phyloP scores from a whole-genome alignment of 768 basidiomycete species.

The Mycena indigotica region DNA sequence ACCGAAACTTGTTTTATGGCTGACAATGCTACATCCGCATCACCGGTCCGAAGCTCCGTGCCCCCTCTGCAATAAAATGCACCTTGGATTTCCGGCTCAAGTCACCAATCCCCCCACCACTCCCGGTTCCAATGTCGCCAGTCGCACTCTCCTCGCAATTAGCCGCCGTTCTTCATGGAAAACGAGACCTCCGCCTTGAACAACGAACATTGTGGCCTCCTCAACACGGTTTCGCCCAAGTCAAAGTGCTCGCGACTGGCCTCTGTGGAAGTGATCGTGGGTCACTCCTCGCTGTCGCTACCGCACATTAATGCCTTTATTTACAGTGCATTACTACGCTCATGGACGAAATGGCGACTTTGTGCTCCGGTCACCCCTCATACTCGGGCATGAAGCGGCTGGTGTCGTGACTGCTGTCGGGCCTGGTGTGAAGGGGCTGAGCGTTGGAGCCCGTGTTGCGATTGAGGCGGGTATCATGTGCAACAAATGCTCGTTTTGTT shows the following conservation, averaged over 20 bases:
- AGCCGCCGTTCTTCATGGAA: constrained; percentile 82
- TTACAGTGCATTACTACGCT: constrained; percentile 84
- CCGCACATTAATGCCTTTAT: constrained; percentile 6
- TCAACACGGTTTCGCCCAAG: constrained; percentile 71
- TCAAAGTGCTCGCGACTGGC: constrained; percentile 80
- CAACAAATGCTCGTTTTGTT: constrained; percentile 69
- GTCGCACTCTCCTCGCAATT: constrained; percentile 55
- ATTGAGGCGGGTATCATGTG: constrained; percentile 94
- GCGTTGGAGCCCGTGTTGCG: constrained; percentile 84
- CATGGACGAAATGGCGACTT: constrained; percentile 94
- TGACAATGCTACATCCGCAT: too few species aligned
- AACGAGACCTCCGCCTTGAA: constrained; percentile 81
- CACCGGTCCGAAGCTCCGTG: too few species aligned
- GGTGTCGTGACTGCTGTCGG: constrained; percentile 86
- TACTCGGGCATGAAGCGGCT: constrained; percentile 93
- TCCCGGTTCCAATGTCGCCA: constrained; percentile 45
- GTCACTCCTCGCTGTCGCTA: constrained; percentile 31
- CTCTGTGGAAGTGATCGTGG: constrained; percentile 89
- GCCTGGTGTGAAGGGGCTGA: constrained; percentile 61
- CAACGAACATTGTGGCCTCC: constrained; percentile 75
- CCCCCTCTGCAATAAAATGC: too few species aligned
- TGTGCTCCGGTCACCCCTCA: constrained; percentile 79
- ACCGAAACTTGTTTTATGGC: too few species aligned
- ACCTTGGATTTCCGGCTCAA: too few species aligned
- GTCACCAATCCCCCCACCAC: too few species aligned